These are phyloP conservation scores for Picea sitchensis DNA, from an alignment of 75 land plant species.

Conservation along the genomic window DNA sequence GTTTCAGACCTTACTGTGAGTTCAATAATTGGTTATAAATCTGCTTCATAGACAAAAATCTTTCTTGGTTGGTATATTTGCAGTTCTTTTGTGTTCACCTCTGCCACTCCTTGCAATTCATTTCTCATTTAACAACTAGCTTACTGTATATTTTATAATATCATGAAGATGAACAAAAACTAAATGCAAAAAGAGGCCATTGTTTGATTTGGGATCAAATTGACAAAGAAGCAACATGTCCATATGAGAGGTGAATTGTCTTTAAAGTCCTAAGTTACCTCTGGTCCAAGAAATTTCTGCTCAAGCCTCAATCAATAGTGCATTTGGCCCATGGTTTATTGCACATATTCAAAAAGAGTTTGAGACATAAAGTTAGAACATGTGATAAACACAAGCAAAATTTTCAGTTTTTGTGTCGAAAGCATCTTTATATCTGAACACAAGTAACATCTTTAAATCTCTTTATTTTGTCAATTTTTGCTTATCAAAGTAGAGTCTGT, in stretches of 20 bases:
- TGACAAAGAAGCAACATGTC: no score
- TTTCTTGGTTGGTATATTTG: background rate
- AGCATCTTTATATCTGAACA: no score
- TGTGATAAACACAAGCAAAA: background rate
- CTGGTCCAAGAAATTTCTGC: no score
- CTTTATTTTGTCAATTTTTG: background rate
- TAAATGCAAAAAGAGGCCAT: no score
- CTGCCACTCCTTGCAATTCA: background rate
- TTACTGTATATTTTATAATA: background rate
- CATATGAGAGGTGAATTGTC: no score
- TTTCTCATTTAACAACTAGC: background rate
- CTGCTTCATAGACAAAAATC: background rate
- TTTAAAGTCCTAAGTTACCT: no score
- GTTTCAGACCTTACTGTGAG: background rate
- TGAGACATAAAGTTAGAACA: no score
- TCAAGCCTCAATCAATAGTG: no score
- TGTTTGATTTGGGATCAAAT: no score
- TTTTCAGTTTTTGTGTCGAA: background rate
- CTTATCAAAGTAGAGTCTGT: background rate
- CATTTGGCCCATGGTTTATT: no score
- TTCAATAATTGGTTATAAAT: background rate
- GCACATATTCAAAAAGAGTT: no score
- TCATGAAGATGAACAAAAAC: background rate
- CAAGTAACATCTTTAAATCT: no score
- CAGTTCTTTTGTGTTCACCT: background rate